A percentile compares a stretch with the other conserved stretches of the same genome.
phyloP scores from a whole-genome alignment of 208 protist genomes.

The Crithidia thermophila region DNA sequence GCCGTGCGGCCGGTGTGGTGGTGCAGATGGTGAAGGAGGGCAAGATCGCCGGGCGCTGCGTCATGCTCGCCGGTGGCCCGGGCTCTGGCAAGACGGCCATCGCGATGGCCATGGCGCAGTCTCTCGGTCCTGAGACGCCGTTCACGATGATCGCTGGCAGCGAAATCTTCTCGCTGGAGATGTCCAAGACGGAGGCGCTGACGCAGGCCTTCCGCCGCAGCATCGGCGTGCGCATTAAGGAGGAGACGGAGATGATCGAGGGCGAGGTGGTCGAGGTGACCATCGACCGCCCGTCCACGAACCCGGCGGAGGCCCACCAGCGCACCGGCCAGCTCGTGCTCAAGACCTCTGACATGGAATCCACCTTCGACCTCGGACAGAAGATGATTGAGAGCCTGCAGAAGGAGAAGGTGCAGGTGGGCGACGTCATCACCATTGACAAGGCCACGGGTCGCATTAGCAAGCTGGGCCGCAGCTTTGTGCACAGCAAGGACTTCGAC shows the following conservation, averaged over 20 bases:
- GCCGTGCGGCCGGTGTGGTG: constrained; percentile 90
- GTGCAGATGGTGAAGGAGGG: constrained; percentile 99
- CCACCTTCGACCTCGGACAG: constrained; percentile 99
- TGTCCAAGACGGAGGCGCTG: constrained; percentile 99
- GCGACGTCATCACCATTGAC: constrained; percentile 99
- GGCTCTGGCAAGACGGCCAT: constrained; percentile 99
- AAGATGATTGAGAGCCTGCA: constrained; percentile 99
- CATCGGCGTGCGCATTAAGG: constrained; percentile 99
- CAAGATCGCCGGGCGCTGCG: constrained; percentile 99
- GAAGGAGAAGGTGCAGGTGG: constrained; percentile 98
- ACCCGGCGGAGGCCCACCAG: constrained; percentile 84
- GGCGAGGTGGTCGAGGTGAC: constrained; percentile 99
- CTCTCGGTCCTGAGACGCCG: constrained; percentile 97
- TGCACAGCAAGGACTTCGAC: constrained; percentile 97
- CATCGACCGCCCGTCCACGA: constrained; percentile 97
- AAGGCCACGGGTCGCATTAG: constrained; percentile 98
- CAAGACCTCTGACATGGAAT: constrained; percentile 99
- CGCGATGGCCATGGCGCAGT: constrained; percentile 99
- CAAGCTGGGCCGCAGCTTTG: constrained; percentile 98
- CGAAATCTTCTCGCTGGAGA: constrained; percentile 99
- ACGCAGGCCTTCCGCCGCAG: constrained; percentile 99
- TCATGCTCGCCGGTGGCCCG: constrained; percentile 99
- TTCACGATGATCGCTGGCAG: constrained; percentile 99
- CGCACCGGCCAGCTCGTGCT: constrained; percentile 99
- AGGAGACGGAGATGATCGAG: constrained; percentile 99